A percentile compares a stretch with the other conserved stretches of the same genome.
These are phyloP conservation scores for Smittium culicis DNA, from an alignment of 371 early-diverging fungal species.

Conservation along the genomic window DNA sequence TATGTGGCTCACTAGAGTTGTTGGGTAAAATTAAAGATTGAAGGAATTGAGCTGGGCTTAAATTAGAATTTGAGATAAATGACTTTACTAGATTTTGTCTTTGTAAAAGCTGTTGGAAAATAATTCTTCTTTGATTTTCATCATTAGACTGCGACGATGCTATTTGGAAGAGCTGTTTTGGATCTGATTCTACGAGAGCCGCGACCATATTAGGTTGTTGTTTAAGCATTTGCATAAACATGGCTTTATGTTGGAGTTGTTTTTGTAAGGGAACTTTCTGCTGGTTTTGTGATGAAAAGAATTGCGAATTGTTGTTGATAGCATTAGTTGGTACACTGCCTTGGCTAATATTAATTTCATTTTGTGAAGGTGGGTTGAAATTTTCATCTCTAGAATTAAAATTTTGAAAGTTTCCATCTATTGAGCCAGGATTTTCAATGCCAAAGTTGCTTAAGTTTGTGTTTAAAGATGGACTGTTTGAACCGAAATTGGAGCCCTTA, in stretches of 20 bases:
- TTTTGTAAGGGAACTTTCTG: neutral
- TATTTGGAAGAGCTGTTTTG: constrained; percentile 3
- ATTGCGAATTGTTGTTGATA: neutral
- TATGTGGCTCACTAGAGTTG: neutral
- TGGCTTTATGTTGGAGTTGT: constrained; percentile 11
- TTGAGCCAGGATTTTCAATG: no score
- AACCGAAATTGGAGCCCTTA: no score
- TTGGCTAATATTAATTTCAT: neutral
- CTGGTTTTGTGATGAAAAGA: neutral
- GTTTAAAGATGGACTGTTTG: no score
- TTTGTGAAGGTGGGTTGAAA: no score
- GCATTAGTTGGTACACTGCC: neutral
- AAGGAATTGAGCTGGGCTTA: neutral
- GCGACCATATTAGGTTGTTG: constrained; percentile 9
- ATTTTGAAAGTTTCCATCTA: no score
- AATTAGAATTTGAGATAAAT: neutral
- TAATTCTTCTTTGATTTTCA: neutral
- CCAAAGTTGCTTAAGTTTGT: no score
- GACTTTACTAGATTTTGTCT: constrained; percentile 3
- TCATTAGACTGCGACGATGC: neutral
- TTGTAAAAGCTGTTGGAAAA: constrained; percentile 7
- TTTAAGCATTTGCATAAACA: constrained; percentile 9
- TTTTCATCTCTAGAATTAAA: no score
- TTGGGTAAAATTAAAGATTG: neutral
- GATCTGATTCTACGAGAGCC: neutral